Conservation (phyloP, 2,329 filamentous ascomycete genomes). For the Grosmannia penicillata region DNA sequence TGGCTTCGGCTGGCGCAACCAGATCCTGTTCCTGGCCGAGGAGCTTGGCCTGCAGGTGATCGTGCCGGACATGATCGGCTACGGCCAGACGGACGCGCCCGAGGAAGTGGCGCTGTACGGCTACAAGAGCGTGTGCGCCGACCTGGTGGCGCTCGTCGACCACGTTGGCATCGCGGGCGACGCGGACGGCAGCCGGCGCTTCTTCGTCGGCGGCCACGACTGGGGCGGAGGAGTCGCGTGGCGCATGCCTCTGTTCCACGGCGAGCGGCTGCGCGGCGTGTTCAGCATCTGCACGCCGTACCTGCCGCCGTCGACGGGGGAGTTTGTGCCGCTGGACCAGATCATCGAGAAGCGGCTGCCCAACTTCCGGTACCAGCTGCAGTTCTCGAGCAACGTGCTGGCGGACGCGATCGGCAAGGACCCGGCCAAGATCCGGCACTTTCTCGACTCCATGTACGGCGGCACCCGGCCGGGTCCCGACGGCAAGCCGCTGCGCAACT, state of each 20-base stretch:
- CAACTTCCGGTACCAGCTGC: constrained; percentile 73
- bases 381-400: constrained; percentile 57
- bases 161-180: constrained; percentile 31
- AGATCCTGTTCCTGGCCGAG: constrained; percentile 62
- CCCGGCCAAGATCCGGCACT: constrained; percentile 41
- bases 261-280: constrained; percentile 55
- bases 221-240: constrained; percentile 73
- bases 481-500: constrained; percentile 31
- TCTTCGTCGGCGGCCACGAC: constrained; percentile 84
- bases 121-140: constrained; percentile 56
- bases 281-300: constrained; percentile 77
- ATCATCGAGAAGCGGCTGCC: constrained; percentile 38
- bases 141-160: constrained; percentile 57
- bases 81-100: constrained; percentile 61
- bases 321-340: constrained; percentile 39
- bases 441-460: constrained; percentile 59
- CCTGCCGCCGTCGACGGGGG: constrained; percentile 28
- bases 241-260: constrained; percentile 59
- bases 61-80: constrained; percentile 76
- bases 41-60: constrained; percentile 64
- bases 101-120: constrained; percentile 48
- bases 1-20: constrained; percentile 74
- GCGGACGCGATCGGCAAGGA: constrained; percentile 37
- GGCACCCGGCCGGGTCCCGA: constrained; percentile 28
- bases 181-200: constrained; percentile 18